These are phyloP conservation scores for Phytophthora pseudosyringae DNA, from an alignment of 352 stramenopile species.

Conservation along the genomic window DNA sequence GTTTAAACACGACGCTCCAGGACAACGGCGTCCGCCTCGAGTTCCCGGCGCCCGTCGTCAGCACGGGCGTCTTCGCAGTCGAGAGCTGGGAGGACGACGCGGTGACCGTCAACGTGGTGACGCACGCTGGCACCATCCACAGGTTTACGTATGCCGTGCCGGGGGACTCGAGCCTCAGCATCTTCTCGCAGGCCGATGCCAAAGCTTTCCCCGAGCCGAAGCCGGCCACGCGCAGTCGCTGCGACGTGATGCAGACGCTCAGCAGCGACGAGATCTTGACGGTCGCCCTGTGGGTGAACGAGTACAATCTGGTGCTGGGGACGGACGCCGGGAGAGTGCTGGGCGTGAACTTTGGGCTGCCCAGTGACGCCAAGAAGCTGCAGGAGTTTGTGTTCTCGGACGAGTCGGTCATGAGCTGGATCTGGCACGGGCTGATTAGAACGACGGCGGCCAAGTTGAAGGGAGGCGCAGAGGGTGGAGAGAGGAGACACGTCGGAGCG, in stretches of 20 bases:
- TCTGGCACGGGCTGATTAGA: slow-evolving; percentile 76
- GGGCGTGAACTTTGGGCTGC: slow-evolving; percentile 76
- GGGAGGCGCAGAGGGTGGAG: slow-evolving; percentile 33
- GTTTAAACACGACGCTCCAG: slow-evolving; percentile 64
- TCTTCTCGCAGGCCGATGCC: slow-evolving; percentile 60
- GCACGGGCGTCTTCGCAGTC: slow-evolving; percentile 60
- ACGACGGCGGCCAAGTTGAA: slow-evolving; percentile 49
- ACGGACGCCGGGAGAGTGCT: slow-evolving; percentile 66
- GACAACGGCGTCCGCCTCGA: slow-evolving; percentile 66
- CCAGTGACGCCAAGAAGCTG: slow-evolving; percentile 42
- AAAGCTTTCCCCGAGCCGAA: slow-evolving; percentile 50
- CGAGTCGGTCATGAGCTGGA: slow-evolving; percentile 67
- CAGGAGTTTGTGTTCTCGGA: slow-evolving; percentile 80
- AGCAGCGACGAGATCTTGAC: slow-evolving; percentile 66
- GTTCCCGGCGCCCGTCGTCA: slow-evolving; percentile 64
- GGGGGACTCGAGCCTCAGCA: slow-evolving; percentile 37
- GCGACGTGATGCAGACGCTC: slow-evolving; percentile 57
- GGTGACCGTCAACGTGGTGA: slow-evolving; percentile 71
- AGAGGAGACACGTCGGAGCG: slow-evolving; percentile 30
- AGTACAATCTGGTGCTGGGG: slow-evolving; percentile 77
- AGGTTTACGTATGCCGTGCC: slow-evolving; percentile 66
- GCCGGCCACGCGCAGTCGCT: slow-evolving; percentile 40
- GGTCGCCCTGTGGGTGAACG: slow-evolving; percentile 74
- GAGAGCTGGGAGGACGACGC: slow-evolving; percentile 67
- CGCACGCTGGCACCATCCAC: slow-evolving; percentile 72